phyloP scores from a whole-genome alignment of 176 grass and related monocot species.

The Hyparrhenia diplandra region DNA sequence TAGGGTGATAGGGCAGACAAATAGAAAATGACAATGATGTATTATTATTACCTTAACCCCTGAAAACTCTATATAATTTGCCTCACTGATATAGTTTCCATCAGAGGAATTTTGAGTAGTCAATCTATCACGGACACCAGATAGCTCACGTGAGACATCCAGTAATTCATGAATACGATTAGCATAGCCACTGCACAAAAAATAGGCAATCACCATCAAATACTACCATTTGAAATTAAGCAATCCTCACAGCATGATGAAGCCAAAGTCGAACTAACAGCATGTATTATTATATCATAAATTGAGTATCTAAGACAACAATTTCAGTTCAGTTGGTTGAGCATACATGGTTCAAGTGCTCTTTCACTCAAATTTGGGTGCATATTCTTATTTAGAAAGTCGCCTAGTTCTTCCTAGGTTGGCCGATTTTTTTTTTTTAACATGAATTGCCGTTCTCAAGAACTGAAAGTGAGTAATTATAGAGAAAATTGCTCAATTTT shows the following conservation, averaged over 20 bases:
- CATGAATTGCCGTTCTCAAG: background rate
- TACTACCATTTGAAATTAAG: background rate
- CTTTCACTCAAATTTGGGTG: background rate
- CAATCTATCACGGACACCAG: conserved; percentile 43
- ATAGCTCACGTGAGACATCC: conserved; percentile 75
- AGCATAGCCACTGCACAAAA: conserved; percentile 75
- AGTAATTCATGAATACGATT: conserved; percentile 91
- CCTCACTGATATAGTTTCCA: conserved; percentile 82
- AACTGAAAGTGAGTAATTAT: background rate
- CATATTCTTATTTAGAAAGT: background rate
- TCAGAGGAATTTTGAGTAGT: conserved; percentile 38
- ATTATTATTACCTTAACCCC: conserved; percentile 71
- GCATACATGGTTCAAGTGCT: background rate
- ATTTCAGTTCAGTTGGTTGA: background rate
- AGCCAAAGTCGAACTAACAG: background rate
- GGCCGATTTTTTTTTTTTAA: background rate
- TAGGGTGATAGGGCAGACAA: background rate
- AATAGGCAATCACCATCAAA: conserved; percentile 22
- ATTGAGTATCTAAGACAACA: conserved; percentile 3
- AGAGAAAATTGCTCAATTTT: background rate
- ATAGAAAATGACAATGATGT: background rate
- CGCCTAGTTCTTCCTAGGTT: background rate
- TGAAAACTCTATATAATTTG: conserved; percentile 95
- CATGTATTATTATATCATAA: conserved; percentile 2
- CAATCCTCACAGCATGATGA: background rate